Conservation (phyloP, 2,329 filamentous ascomycete species). For the Cryoendolithus antarcticus region DNA sequence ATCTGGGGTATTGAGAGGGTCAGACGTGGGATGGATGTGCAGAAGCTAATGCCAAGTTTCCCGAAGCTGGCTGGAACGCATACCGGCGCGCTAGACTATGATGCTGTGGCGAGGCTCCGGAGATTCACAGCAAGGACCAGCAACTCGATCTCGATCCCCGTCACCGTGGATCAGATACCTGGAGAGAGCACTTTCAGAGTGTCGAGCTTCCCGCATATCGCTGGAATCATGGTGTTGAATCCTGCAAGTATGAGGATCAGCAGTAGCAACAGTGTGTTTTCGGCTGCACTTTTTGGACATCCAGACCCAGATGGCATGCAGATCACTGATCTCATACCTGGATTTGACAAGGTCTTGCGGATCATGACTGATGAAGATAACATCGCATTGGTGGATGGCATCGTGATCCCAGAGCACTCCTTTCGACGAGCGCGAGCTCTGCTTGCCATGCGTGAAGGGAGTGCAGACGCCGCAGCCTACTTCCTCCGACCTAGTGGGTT, state of each 20-base stretch:
- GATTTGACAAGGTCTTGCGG: constrained; percentile 71
- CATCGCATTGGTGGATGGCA: constrained; percentile 74
- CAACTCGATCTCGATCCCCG: constrained; percentile 69
- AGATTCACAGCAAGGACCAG: constrained; percentile 78
- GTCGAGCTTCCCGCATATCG: constrained; percentile 93
- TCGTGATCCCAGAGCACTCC: constrained; percentile 90
- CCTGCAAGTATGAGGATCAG: constrained; percentile 65
- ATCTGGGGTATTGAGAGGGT: constrained; percentile 72
- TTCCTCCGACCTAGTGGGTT: constrained; percentile 79
- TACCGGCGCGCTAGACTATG: constrained; percentile 65
- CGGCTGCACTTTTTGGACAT: constrained; percentile 80
- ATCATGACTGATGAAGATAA: constrained; percentile 80
- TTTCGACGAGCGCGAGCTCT: constrained; percentile 82
- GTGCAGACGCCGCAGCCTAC: constrained; percentile 59
- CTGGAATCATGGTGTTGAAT: constrained; percentile 88
- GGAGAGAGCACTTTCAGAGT: constrained; percentile 63
- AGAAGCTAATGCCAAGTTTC: constrained; percentile 67
- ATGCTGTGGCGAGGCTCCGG: constrained; percentile 56
- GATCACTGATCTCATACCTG: constrained; percentile 70
- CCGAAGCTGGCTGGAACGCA: constrained; percentile 63
- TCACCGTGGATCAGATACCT: constrained; percentile 62
- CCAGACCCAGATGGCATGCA: constrained; percentile 68
- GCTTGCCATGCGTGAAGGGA: constrained; percentile 70
- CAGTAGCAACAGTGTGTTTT: constrained; percentile 92
- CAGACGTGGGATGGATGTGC: constrained; percentile 59